Evolutionary conservation across 148 eudicot genomes (phyloP).

Genomic region (Pouteria glomerata): DNA sequence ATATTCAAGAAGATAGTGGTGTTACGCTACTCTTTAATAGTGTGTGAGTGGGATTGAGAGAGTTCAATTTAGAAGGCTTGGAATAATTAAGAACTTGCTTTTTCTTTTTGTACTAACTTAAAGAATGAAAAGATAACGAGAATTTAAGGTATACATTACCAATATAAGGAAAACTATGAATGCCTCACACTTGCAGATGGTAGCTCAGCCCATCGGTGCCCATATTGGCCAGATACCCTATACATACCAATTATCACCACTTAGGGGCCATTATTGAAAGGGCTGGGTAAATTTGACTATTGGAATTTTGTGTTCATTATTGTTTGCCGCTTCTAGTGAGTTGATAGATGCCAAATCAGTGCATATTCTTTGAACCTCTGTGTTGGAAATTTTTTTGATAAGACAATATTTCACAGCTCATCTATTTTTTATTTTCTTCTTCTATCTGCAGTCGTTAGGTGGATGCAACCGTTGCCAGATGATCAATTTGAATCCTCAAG

Average conservation of each 20-base stretch:
- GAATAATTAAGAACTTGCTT: not conserved
- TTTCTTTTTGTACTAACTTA: not conserved
- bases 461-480: slow-evolving; percentile 98
- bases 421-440: not conserved
- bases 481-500: slow-evolving; percentile 61
- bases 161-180: not conserved
- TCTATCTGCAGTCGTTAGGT: slow-evolving; percentile 61
- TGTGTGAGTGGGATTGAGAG: not conserved
- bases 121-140: not conserved
- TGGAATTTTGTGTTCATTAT: too few species aligned
- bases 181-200: not conserved
- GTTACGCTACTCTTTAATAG: too few species aligned
- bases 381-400: too few species aligned
- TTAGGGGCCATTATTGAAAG: not conserved
- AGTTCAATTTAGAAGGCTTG: not conserved
- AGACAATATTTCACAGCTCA: slow-evolving; percentile 4
- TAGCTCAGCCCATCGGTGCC: not conserved
- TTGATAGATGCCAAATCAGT: not conserved
- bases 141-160: not conserved
- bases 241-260: not conserved
- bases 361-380: not conserved
- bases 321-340: not conserved
- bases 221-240: not conserved
- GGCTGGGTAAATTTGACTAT: too few species aligned
- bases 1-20: too few species aligned